Evolutionary conservation across 2,329 filamentous ascomycete genomes (phyloP), one percentile per base, ranked within the genome.

Genomic region (Atkinsonella texensis): DNA sequence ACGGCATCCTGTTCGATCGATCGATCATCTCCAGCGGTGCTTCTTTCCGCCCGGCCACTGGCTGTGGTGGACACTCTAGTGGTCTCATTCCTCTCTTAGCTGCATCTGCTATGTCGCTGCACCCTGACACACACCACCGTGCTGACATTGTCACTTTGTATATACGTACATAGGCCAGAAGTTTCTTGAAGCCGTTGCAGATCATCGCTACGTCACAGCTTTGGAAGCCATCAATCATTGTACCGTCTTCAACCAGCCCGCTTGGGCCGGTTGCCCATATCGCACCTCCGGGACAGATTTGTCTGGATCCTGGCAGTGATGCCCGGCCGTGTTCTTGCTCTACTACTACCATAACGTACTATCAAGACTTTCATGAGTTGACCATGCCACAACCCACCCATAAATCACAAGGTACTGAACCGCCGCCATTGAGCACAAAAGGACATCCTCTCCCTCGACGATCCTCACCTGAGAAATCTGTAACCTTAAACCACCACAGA

Each of bases 401-500:
- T 12, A 59, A 49, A 41, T 54, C 60, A 7, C 60, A 58, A 23
- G 59, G 53, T 54, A 59, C 54, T 42, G 62, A 60, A 48, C 59
- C 60, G 15, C 56, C 58, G 17, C 53, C 60, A 15, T 54, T 57
- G 47, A 56, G 63, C 52, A 42, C 59, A 38, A 64, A 60, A 5
- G 68, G 69, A 13, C 71, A 74, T 41, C 68, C 69, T 38, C 62
- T 74, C 13, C 72, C 73, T 7, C 68, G 74, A 49, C 66, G 74
- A 55, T 61, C 67, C 1, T 69, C 69, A 4, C 70, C 73, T 12
- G 67, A 68, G 42, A 68, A 70, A 32, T 78, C 75, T 4, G 63
- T 76, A 2, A 76, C 75, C 0, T 58, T 77, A 0, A 67, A 63
- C 11, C 64, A 76, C 51, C 74, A 77, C 54, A 68, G 68, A 43